Evolutionary conservation across 2,329 filamentous ascomycete species (phyloP), one percentile per base, ranked within the genome.

Genomic region (Aspergillus fumigatiaffinis): DNA sequence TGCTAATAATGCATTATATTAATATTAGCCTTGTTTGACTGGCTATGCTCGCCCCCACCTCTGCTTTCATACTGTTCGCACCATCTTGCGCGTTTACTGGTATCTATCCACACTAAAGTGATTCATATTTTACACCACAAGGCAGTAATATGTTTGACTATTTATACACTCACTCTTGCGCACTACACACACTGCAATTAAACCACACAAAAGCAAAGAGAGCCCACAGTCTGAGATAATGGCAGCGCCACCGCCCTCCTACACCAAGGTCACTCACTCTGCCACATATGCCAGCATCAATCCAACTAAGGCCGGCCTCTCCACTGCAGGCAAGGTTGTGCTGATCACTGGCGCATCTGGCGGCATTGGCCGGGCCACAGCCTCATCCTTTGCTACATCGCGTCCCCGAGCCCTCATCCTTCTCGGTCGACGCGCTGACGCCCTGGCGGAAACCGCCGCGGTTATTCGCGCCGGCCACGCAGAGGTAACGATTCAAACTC

Each of bases 331-430:
- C 21, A 63, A 60, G 42, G 55, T 52, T 23, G 55, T 62, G 8
- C 26, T 63, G 17, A 54, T 63, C 12, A 58, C 59, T 12, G 61
- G 61, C 23, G 61, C 56, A 44, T 55, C 55, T 26, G 55, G 51
- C 23, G 55, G 59, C 20, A 63, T 63, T 29, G 61, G 61, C 14
- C 55, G 51, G 12, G 57, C 60, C 41, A 60, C 60, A 21, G 60
- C 61, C 23, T 42, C 29, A 38, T 58, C 58, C 17, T 63, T 62
- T 41, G 52, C 42, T n/a, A 49, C 48, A 28, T 53, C 61, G 4
- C 49, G 60, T 23, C 55, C 60, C 38, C 23, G 44, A 42, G 52
- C 47, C 25, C 50, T 63, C 32, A 58, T 60, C 53, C 61, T 63
- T 23, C 38, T 62, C 26, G 61, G 61, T 25, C 60, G 61, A 54